Conservation (phyloP, 2,329 filamentous ascomycete species). For the Periconia digitata region DNA sequence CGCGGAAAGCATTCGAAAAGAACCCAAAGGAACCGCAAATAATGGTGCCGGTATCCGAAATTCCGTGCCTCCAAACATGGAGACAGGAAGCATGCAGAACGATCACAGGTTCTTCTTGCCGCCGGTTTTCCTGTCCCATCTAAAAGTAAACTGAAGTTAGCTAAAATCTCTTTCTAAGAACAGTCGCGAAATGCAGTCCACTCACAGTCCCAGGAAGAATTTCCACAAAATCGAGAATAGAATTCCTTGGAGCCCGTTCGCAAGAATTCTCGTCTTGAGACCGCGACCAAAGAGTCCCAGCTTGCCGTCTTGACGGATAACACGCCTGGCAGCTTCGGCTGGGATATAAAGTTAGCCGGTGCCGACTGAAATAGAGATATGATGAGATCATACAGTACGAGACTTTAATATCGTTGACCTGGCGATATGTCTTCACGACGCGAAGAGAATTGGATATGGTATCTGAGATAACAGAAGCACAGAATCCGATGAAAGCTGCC, state of each 20-base stretch:
- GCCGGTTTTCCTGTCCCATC: slow-evolving; percentile 9
- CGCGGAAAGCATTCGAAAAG: no score
- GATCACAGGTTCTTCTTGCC: slow-evolving; percentile 4
- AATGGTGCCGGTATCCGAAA: no score
- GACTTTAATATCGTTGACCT: slow-evolving; percentile 29
- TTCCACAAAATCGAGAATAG: slow-evolving; percentile 36
- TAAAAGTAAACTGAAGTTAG: not conserved
- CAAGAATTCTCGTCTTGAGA: slow-evolving; percentile 31
- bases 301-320: slow-evolving; percentile 27
- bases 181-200: no score
- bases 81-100: no score
- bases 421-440: slow-evolving; percentile 33
- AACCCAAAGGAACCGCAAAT: no score
- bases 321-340: slow-evolving; percentile 25
- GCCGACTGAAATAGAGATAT: not conserved
- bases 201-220: slow-evolving; percentile 26
- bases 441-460: slow-evolving; percentile 31
- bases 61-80: no score
- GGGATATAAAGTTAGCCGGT: not conserved
- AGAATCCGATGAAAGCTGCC: slow-evolving; percentile 32
- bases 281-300: slow-evolving; percentile 28
- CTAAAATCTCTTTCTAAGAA: no score
- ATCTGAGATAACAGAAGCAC: slow-evolving; percentile 30
- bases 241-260: slow-evolving; percentile 32
- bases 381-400: slow-evolving; percentile 17